Conservation (phyloP, 306 rosid genomes). For the Medicago arabica region DNA sequence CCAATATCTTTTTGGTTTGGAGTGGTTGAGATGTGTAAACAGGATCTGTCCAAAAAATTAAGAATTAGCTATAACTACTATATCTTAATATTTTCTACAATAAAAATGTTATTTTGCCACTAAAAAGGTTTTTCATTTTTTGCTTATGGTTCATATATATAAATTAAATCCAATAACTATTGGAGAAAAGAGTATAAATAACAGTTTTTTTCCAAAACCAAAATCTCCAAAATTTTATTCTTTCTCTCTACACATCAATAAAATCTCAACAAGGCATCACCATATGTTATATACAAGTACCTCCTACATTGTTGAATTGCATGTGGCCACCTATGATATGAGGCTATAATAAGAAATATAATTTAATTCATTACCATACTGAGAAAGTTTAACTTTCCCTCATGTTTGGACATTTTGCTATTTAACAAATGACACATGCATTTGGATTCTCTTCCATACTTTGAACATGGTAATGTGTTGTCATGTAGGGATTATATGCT, state of each 20-base stretch:
- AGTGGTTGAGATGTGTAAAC: constrained; percentile 34
- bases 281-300: constrained; percentile 59
- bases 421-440: constrained; percentile 73
- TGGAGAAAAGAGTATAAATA: not conserved
- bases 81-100: not conserved
- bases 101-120: too few species aligned
- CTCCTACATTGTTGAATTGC: constrained; percentile 39
- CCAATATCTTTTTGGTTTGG: constrained; percentile 12
- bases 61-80: not conserved
- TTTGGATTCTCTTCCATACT: constrained; percentile 97
- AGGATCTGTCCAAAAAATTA: not conserved
- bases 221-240: constrained; percentile 50
- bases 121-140: too few species aligned
- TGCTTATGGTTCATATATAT: not conserved
- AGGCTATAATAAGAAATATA: constrained; percentile 32
- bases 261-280: constrained; percentile 42
- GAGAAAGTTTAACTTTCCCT: constrained; percentile 34
- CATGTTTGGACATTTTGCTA: constrained; percentile 27
- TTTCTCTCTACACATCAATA: constrained; percentile 52
- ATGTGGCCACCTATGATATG: constrained; percentile 22
- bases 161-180: not conserved
- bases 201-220: constrained; percentile 42
- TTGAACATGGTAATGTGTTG: constrained; percentile 71
- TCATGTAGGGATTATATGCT: constrained; percentile 73
- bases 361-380: constrained; percentile 38